Evolutionary conservation across 2,329 filamentous ascomycete genomes (phyloP).

Genomic region (Onygenales sp.): DNA sequence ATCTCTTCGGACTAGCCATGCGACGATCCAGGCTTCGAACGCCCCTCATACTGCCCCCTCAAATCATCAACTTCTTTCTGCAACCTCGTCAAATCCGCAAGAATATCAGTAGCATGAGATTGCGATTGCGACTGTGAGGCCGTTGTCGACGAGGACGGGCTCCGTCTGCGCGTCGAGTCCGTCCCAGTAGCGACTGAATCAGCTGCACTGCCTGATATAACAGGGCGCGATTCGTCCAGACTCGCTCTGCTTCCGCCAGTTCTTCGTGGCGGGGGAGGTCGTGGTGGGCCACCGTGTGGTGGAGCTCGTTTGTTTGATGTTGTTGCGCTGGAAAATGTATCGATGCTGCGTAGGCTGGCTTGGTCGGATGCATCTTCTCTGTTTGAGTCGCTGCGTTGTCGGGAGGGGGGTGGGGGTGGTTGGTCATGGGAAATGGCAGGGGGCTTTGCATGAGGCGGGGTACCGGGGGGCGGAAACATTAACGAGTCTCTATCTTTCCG

Average conservation of each 20-base stretch:
- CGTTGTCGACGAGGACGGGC: not conserved
- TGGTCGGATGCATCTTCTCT: constrained; percentile 2
- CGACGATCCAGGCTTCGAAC: constrained; percentile 1
- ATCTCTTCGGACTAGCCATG: too few relatives aligned
- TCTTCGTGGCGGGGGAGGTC: constrained; percentile 38
- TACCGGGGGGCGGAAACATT: constrained; percentile 1
- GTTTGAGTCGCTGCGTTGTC: not conserved
- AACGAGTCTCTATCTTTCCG: constrained; percentile 20
- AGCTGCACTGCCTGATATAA: not conserved
- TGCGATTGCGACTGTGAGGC: not conserved
- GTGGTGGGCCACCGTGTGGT: constrained; percentile 24
- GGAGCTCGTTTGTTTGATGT: constrained; percentile 12
- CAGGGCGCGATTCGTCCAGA: constrained; percentile 19
- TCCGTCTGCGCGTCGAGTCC: not conserved
- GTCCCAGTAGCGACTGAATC: constrained; percentile 19
- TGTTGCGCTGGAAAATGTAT: constrained; percentile 1
- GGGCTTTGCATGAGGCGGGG: not conserved
- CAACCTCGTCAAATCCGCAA: constrained; percentile 62
- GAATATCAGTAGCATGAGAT: constrained; percentile 47
- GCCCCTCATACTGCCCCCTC: constrained; percentile 29
- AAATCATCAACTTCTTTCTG: constrained; percentile 65
- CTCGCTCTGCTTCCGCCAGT: constrained; percentile 30
- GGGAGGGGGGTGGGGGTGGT: not conserved
- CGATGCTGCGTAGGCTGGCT: constrained; percentile 3
- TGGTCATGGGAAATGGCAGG: not conserved